Evolutionary conservation across 2,329 filamentous ascomycete species (phyloP), one percentile per base, ranked within the genome.

Genomic region (Calonectria naviculata): DNA sequence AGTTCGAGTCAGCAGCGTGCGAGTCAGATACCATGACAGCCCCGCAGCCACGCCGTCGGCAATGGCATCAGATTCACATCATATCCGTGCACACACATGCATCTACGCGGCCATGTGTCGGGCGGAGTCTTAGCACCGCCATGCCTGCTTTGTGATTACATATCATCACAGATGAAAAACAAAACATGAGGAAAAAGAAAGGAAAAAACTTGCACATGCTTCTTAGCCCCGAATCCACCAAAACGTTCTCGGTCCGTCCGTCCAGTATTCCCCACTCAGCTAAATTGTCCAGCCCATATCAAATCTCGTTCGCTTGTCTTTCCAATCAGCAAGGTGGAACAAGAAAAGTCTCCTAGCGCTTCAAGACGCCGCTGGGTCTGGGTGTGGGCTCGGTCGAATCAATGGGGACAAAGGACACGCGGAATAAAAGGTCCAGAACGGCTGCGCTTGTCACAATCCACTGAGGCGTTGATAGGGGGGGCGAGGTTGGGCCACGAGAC

Each of bases 371-470:
- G 26, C 15, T 61, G 41, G 36, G 36, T n/a, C n/a, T n/a, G n/a
- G n/a, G n/a, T n/a, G n/a, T n/a, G 8, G 24, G 56, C 47, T 31
- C 47, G 26, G 31, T 52, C 56, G 15, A 41, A 38, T 24, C 31
- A 58, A 56, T 41, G 19, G 29, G 21, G 19, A 26, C 12, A 29
- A 21, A 36, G 44, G 44, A 41, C 21, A 36, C 52, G 41, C 26
- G 56, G 65, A 34, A 58, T 52, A 26, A 41, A 61, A 41, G 60
- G 66, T 41, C 66, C 60, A 68, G 66, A 68, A 63, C 60, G 12
- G 9, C 29, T n/a, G 21, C 12, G 28, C 36, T 38, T 4, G 52
- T 26, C 12, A 21, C 9, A n/a, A 17, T 17, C n/a, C 31, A 56
- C 7, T 15, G 28, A n/a, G 31, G 49, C 46, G 46, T 49, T 49